Evolutionary conservation across 805 yeast species (phyloP).

Genomic region (Schizosaccharomyces pombe): ASM294v3 CU329670.1:3651501-3652000

Average conservation of each 20-base stretch:
- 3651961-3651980: background rate
- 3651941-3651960: background rate
- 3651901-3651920: constrained; percentile 11
- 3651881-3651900: constrained; percentile 22
- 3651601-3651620: background rate
- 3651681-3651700: background rate
- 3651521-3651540: background rate
- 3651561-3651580: constrained; percentile 10
- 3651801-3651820: background rate
- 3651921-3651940: background rate
- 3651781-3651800: background rate
- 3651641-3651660: background rate
- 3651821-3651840: background rate
- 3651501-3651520: background rate
- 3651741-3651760: background rate
- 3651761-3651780: background rate
- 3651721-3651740: background rate
- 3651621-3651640: background rate
- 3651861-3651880: constrained; percentile 13
- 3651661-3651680: background rate
- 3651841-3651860: background rate
- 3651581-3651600: background rate
- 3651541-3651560: background rate
- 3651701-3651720: background rate
- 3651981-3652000: background rate